Evolutionary conservation across 352 stramenopile species (phyloP).

Genomic region (Pythium graminicola): DNA sequence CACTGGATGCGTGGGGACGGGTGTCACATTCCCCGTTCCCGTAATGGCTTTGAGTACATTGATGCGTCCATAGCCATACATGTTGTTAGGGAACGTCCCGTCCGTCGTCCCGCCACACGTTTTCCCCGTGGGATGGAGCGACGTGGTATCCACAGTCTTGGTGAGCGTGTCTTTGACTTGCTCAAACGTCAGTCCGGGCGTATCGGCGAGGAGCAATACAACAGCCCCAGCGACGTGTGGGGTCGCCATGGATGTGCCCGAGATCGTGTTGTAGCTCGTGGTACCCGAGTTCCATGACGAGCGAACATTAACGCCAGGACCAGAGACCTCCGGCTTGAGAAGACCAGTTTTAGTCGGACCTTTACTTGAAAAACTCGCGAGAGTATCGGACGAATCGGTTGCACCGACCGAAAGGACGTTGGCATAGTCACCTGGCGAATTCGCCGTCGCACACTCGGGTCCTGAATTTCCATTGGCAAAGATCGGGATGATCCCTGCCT

Average conservation of each 20-base stretch:
- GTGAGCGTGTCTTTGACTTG: constrained; percentile 6
- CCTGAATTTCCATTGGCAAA: constrained; percentile 22
- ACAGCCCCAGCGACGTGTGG: constrained; percentile 28
- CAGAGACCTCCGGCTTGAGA: constrained; percentile 31
- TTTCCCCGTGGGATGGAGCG: constrained; percentile 11
- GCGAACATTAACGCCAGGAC: constrained; percentile 16
- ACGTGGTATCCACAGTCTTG: constrained; percentile 12
- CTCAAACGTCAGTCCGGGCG: constrained; percentile 4
- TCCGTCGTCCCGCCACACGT: constrained; percentile 27
- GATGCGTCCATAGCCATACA: constrained; percentile 32
- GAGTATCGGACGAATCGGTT: constrained; percentile 8
- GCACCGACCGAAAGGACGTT: constrained; percentile 28
- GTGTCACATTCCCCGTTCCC: no score
- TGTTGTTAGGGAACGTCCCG: constrained; percentile 36
- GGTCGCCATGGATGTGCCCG: constrained; percentile 29
- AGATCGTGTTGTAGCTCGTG: constrained; percentile 13
- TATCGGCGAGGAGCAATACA: constrained; percentile 19
- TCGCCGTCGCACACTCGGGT: constrained; percentile 12
- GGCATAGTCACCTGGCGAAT: constrained; percentile 17
- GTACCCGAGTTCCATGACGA: constrained; percentile 13
- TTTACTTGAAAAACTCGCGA: constrained; percentile 15
- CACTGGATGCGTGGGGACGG: no score
- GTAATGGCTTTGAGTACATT: constrained; percentile 31
- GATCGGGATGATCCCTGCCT: constrained; percentile 22
- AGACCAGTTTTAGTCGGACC: constrained; percentile 17